Base-by-base conservation (phyloP, 768 basidiomycete species). In the Pisolithus tinctorius region DNA sequence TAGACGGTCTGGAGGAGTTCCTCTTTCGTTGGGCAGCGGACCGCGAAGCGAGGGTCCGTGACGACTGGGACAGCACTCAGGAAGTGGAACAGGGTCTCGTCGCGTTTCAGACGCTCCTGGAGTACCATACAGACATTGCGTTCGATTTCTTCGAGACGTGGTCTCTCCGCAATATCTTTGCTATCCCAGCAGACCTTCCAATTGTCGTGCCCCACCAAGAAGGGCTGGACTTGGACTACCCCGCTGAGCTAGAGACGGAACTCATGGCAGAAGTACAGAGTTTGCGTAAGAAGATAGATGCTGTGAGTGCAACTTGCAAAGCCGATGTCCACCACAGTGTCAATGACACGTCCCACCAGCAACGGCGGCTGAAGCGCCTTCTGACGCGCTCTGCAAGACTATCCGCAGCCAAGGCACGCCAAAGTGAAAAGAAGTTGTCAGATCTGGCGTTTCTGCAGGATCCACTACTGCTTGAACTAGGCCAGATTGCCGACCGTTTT, bases 121-220 rank as follows among this genome's bases (percentile, higher is more conserved):
- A 93, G 61, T 82, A 82, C 49, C 92, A 93, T 58, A 84, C 88
- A 41, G 93, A 96, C 61, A 78, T 90, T 42, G 93, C 92, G 0
- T 90, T 94, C 53, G 93, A 96, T 65, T 88, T 86, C 62, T 89
- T 96, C 59, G 92, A 93, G 68, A 84, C 83, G 0, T 95, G 93
- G 92, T 84, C 82, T 10, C 66, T 93, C 61, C 74, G 91, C 39
- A 96, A 95, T 67, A 86, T 93, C 51, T 95, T 95, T 60, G 79
- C 82, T 47, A 76, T 93, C 16, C 80, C 84, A 0, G 73, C 78
- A 3, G 81, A 83, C 53, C 60, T 90, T 31, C 83, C 83, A 0
- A 70, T 91, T 30, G 81, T 91, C 13, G 75, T 83, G 4, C 86
- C 86, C 3, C 88, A 90, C 60, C 92, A 94, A 51, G 75, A 76